A percentile compares a stretch with the other conserved stretches of the same genome.
These are phyloP conservation scores for Mycothermus thermophilus DNA, from an alignment of 495 filamentous ascomycete genomes.

Conservation along the genomic window DNA sequence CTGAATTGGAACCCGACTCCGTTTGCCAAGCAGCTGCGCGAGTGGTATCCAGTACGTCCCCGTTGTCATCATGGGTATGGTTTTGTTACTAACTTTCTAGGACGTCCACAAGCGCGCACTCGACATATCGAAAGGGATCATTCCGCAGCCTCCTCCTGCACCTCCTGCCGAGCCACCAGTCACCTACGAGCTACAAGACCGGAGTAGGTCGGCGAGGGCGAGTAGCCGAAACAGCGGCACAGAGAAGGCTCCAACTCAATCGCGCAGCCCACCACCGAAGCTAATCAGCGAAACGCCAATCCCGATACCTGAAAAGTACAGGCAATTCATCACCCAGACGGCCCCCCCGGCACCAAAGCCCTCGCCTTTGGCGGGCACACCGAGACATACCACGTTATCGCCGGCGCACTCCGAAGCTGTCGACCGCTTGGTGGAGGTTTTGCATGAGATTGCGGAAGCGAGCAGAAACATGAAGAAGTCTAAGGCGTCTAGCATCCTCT, in stretches of 20 bases:
- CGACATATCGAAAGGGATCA: conserved; percentile 4
- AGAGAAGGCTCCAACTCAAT: conserved; percentile 4
- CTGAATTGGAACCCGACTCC: conserved; percentile 20
- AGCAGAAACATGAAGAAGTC: no score
- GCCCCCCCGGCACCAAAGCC: no score
- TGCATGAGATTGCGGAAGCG: conserved; percentile 13
- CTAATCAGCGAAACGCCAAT: conserved; percentile 6
- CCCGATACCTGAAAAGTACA: conserved; percentile 9
- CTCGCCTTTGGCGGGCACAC: no score
- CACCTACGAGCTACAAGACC: background rate
- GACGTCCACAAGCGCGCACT: conserved; percentile 8
- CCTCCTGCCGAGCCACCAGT: background rate
- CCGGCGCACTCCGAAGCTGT: conserved; percentile 1
- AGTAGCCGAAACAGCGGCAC: conserved; percentile 5
- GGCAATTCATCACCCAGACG: no score
- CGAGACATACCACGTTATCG: background rate
- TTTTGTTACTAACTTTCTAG: background rate
- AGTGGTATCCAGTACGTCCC: conserved; percentile 20
- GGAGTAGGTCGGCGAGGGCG: conserved; percentile 5
- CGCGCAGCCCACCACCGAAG: conserved; percentile 5
- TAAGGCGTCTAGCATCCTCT: no score
- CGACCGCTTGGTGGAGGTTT: conserved; percentile 4
- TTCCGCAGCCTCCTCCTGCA: conserved; percentile 1
- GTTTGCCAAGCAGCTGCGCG: conserved; percentile 24
- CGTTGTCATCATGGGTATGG: background rate